Evolutionary conservation across 1,284 basidiomycete genomes (phyloP).

Genomic region (Peniophora sp.): DNA sequence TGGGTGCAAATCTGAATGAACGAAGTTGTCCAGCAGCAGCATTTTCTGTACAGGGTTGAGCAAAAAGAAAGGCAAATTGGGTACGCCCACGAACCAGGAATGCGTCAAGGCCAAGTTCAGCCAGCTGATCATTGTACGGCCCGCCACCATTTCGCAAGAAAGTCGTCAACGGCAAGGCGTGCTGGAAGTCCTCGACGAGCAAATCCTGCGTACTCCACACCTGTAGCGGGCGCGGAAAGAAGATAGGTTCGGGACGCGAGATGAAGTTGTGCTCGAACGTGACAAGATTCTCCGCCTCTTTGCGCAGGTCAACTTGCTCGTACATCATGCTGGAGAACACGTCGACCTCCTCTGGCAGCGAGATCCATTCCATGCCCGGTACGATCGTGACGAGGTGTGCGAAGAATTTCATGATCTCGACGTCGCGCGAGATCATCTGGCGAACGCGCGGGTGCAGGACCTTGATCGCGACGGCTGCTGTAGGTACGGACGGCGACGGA

Average conservation of each 20-base stretch:
- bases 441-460: constrained; percentile 84
- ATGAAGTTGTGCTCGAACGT: constrained; percentile 87
- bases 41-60: constrained; percentile 64
- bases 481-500: constrained; percentile 61
- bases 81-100: constrained; percentile 64
- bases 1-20: constrained; percentile 90
- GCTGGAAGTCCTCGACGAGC: constrained; percentile 89
- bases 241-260: constrained; percentile 71
- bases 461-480: constrained; percentile 90
- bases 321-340: constrained; percentile 99
- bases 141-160: constrained; percentile 90
- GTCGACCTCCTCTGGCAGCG: constrained; percentile 90
- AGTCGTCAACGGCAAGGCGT: constrained; percentile 85
- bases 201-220: constrained; percentile 77
- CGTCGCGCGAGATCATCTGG: constrained; percentile 81
- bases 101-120: constrained; percentile 90
- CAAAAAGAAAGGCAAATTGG: constrained; percentile 4
- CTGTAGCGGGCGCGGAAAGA: constrained; percentile 84
- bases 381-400: constrained; percentile 73
- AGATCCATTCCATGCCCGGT: constrained; percentile 96
- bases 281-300: constrained; percentile 85
- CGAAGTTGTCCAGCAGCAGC: constrained; percentile 97
- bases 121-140: constrained; percentile 84
- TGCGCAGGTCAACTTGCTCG: constrained; percentile 85
- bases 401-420: constrained; percentile 93